phyloP scores from a whole-genome alignment of 2,329 filamentous ascomycete genomes.

The Pseudogymnoascus sp. region DNA sequence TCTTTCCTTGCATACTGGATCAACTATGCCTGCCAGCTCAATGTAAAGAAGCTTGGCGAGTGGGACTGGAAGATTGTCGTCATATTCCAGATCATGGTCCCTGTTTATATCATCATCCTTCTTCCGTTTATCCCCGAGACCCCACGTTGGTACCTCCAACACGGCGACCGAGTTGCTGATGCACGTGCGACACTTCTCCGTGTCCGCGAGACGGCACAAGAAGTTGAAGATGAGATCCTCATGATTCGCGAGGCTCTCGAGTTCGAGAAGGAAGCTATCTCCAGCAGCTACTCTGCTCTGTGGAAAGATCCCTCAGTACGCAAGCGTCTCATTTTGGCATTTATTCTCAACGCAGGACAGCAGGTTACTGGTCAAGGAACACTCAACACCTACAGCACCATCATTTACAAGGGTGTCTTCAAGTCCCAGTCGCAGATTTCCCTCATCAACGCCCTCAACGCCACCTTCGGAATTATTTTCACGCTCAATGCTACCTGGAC shows the following conservation, averaged over 20 bases:
- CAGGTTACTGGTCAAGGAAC: constrained; percentile 66
- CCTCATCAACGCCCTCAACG: constrained; percentile 67
- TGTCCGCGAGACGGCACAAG: constrained; percentile 55
- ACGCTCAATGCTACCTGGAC: constrained; percentile 67
- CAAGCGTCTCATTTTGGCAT: constrained; percentile 56
- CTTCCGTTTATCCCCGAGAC: constrained; percentile 60
- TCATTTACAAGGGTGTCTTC: constrained; percentile 66
- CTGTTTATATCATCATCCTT: constrained; percentile 49
- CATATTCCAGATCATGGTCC: constrained; percentile 64
- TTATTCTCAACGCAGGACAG: constrained; percentile 61
- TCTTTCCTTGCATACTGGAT: constrained; percentile 59
- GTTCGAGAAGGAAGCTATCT: constrained; percentile 63
- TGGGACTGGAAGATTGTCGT: constrained; percentile 70
- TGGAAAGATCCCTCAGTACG: constrained; percentile 63
- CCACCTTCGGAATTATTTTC: constrained; percentile 64
- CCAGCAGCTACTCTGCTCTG: constrained; percentile 52
- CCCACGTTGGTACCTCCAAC: constrained; percentile 60
- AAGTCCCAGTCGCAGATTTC: constrained; percentile 49
- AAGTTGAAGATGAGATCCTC: constrained; percentile 58
- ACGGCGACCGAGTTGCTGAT: constrained; percentile 49
- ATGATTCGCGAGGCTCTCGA: constrained; percentile 60
- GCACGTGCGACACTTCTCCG: constrained; percentile 48
- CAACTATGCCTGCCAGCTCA: constrained; percentile 52
- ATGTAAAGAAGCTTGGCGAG: constrained; percentile 48
- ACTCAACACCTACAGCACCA: constrained; percentile 64